These are phyloP conservation scores for Thelonectria blattea DNA, from an alignment of 2,329 filamentous ascomycete species.

Conservation along the genomic window DNA sequence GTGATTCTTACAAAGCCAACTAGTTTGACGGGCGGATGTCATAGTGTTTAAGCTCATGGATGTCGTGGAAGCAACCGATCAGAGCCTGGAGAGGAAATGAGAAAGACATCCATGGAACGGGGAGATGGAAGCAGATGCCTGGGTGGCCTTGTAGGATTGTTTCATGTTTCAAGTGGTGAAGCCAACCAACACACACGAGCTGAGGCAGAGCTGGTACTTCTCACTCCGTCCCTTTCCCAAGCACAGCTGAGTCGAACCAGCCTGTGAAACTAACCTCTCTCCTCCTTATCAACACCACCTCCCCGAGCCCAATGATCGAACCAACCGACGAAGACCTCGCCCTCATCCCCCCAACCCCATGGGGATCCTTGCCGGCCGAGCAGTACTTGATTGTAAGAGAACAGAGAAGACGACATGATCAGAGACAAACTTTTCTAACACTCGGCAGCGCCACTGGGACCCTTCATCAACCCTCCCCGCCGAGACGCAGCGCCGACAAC, in stretches of 20 bases:
- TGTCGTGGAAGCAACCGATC: background rate
- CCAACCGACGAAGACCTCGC: background rate
- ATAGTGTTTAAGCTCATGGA: background rate
- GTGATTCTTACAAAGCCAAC: too few relatives aligned
- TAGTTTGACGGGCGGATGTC: background rate
- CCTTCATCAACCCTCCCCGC: background rate
- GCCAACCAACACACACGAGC: too few relatives aligned
- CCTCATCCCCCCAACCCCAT: background rate
- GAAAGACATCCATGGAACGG: background rate
- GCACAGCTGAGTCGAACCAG: too few relatives aligned
- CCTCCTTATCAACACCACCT: background rate
- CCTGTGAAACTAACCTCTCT: background rate
- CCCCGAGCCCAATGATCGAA: background rate
- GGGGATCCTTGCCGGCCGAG: background rate
- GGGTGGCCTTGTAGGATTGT: background rate
- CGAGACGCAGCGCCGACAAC: background rate
- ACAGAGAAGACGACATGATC: background rate
- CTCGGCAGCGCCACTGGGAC: background rate
- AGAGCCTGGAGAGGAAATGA: background rate
- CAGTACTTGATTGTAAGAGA: background rate
- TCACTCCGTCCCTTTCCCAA: background rate
- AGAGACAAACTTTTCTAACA: background rate
- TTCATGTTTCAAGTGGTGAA: background rate
- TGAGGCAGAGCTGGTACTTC: background rate
- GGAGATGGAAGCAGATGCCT: background rate